phyloP scores from a whole-genome alignment of 2,329 filamentous ascomycete genomes.

The Cytospora piceicola region DNA sequence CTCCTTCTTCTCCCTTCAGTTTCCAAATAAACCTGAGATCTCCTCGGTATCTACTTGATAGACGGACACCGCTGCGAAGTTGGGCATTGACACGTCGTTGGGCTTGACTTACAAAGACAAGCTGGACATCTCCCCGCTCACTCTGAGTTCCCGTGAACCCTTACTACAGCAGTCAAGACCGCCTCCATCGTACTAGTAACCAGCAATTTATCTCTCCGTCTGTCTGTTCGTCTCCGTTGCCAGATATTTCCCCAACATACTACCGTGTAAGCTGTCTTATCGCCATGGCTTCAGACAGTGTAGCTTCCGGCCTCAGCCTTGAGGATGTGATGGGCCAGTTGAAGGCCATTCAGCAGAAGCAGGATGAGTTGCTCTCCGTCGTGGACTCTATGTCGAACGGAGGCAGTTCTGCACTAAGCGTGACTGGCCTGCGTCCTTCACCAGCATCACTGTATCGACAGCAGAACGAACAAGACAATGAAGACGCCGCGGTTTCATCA shows the following conservation, averaged over 20 bases:
- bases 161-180: neutral
- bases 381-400: slow-evolving; percentile 27
- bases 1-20: neutral
- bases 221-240: slow-evolving; percentile 3
- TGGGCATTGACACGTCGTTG: neutral
- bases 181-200: slow-evolving; percentile 3
- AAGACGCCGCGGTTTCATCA: slow-evolving; percentile 29
- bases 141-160: neutral
- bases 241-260: neutral
- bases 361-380: slow-evolving; percentile 30
- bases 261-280: slow-evolving; percentile 21
- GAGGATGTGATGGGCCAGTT: slow-evolving; percentile 30
- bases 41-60: neutral
- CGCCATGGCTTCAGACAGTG: slow-evolving; percentile 27
- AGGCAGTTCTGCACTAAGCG: slow-evolving; percentile 2
- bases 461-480: slow-evolving; percentile 25
- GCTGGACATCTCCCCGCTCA: slow-evolving; percentile 1
- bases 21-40: neutral
- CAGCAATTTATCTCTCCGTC: neutral
- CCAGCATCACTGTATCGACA: slow-evolving; percentile 18
- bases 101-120: neutral
- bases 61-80: neutral
- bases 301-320: slow-evolving; percentile 26
- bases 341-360: slow-evolving; percentile 29
- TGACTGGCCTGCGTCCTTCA: slow-evolving; percentile 19